These are phyloP conservation scores for Artemisia argyi DNA, from an alignment of 129 eudicot genomes.

Conservation along the genomic window DNA sequence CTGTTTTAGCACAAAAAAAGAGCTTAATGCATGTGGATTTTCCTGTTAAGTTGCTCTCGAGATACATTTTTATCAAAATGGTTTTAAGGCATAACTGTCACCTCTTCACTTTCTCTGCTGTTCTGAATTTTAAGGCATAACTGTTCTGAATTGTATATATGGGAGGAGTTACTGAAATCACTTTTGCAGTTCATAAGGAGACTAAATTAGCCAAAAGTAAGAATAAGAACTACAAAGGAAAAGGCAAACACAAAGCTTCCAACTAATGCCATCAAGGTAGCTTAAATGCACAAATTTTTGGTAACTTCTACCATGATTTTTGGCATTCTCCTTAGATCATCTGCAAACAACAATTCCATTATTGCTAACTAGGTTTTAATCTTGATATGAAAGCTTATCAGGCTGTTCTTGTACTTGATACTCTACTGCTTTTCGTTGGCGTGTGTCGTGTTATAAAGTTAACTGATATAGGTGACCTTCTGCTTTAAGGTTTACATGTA, in stretches of 20 bases:
- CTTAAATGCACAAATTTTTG: conserved; percentile 1
- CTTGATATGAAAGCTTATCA: background rate
- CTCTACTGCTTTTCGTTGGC: background rate
- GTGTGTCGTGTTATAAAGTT: no score
- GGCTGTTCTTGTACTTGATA: background rate
- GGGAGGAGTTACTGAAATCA: background rate
- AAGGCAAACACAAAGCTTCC: background rate
- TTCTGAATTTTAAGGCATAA: background rate
- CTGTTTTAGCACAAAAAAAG: background rate
- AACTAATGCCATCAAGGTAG: conserved; percentile 11
- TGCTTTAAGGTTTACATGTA: no score
- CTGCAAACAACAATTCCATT: no score
- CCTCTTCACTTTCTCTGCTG: background rate
- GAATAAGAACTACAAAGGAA: background rate
- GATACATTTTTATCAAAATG: background rate
- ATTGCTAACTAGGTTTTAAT: background rate
- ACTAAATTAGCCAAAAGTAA: conserved; percentile 31
- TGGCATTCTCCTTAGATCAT: background rate
- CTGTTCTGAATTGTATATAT: background rate
- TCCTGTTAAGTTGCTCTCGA: background rate
- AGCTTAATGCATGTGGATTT: background rate
- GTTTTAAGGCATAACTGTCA: background rate
- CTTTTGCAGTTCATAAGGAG: conserved; percentile 50
- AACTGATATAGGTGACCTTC: no score
- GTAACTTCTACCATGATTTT: conserved; percentile 9